Percentiles rank a stretch among this genome's conserved stretches.
These are phyloP conservation scores for Verticillium longisporum DNA, from an alignment of 2,329 filamentous ascomycete genomes.

Conservation along the genomic window DNA sequence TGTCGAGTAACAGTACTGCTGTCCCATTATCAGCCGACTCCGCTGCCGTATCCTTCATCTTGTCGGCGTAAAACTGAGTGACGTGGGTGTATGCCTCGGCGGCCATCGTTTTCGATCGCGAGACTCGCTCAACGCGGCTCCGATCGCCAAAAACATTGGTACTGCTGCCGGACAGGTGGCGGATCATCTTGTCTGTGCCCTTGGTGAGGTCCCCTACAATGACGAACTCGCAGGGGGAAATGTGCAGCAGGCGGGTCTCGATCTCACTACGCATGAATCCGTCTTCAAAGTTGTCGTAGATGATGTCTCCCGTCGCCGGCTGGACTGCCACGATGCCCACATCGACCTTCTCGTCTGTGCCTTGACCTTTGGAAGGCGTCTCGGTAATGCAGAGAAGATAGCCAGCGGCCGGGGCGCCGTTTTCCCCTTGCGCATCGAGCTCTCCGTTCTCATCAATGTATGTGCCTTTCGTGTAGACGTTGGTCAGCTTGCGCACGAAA, in stretches of 20 bases:
- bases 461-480: constrained; percentile 95
- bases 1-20: constrained; percentile 67
- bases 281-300: constrained; percentile 94
- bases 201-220: constrained; percentile 87
- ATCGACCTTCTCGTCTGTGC: constrained; percentile 88
- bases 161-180: constrained; percentile 81
- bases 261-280: constrained; percentile 97
- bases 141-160: constrained; percentile 90
- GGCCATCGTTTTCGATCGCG: constrained; percentile 72
- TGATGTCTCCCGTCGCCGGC: constrained; percentile 89
- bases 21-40: constrained; percentile 37
- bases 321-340: constrained; percentile 92
- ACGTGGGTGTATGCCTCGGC: constrained; percentile 84
- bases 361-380: constrained; percentile 66
- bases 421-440: constrained; percentile 48
- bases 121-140: constrained; percentile 74
- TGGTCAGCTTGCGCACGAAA: constrained; percentile 88
- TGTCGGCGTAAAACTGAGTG: constrained; percentile 85
- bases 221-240: constrained; percentile 86
- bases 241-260: constrained; percentile 90
- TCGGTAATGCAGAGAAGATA: constrained; percentile 93
- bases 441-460: constrained; percentile 93
- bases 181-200: constrained; percentile 85
- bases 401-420: constrained; percentile 57
- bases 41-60: constrained; percentile 49